These are phyloP conservation scores for Metschnikowia hibisci DNA, from an alignment of 805 yeast species.

Conservation along the genomic window DNA sequence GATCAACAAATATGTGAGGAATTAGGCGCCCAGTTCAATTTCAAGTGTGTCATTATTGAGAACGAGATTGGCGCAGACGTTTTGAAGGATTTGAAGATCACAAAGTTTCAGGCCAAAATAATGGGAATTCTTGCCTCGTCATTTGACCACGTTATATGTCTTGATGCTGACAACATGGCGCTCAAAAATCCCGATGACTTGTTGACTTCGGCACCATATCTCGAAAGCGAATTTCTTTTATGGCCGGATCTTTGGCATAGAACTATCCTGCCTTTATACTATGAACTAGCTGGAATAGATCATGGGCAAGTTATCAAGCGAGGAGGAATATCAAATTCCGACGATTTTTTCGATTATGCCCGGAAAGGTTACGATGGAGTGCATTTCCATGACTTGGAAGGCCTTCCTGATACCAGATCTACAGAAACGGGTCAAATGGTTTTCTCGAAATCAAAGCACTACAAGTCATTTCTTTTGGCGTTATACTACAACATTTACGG, in stretches of 20 bases:
- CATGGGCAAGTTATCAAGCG: slow-evolving; percentile 29
- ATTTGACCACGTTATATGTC: slow-evolving; percentile 29
- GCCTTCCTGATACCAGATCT: slow-evolving; percentile 25
- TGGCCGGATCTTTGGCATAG: slow-evolving; percentile 39
- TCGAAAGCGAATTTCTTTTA: slow-evolving; percentile 25
- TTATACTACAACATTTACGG: slow-evolving; percentile 34
- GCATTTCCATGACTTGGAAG: slow-evolving; percentile 31
- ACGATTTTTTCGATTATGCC: slow-evolving; percentile 19
- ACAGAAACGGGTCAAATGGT: slow-evolving; percentile 36
- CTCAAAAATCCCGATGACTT: slow-evolving; percentile 28
- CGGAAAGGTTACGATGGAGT: slow-evolving; percentile 16
- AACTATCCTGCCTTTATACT: slow-evolving; percentile 29
- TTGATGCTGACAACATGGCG: slow-evolving; percentile 35
- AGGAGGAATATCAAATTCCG: slow-evolving; percentile 26
- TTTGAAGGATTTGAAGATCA: slow-evolving; percentile 15
- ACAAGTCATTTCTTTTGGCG: slow-evolving; percentile 25
- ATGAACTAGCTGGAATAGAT: slow-evolving; percentile 29
- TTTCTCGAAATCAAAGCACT: slow-evolving; percentile 30
- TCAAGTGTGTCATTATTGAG: slow-evolving; percentile 26
- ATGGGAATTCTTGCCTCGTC: slow-evolving; percentile 32
- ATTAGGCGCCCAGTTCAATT: slow-evolving; percentile 23
- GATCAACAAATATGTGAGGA: slow-evolving; percentile 27
- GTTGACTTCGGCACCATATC: slow-evolving; percentile 23
- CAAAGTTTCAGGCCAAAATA: slow-evolving; percentile 28
- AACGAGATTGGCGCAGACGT: slow-evolving; percentile 23